Evolutionary conservation across 129 eudicot species (phyloP), one percentile per base, ranked within the genome.

Genomic region (Pseudognaphalium luteoalbum): DNA sequence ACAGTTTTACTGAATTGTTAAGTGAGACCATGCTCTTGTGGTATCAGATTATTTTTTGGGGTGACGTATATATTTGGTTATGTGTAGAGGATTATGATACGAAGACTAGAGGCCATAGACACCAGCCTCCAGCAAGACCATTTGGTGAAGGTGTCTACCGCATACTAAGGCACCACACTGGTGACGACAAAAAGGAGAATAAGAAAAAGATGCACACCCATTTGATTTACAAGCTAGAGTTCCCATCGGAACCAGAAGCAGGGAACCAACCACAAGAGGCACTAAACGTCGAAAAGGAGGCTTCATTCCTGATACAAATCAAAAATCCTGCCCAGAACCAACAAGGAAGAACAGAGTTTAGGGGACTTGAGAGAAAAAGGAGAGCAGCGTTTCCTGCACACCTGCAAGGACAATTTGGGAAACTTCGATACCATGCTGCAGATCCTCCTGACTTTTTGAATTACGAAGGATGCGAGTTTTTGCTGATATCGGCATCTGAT

Each of bases 61-160:
- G 0, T 2, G 47, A 39, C 12, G 2, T 39, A 37, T 41, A 6
- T 17, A 41, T 68, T n/a, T 28, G 0, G 2, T 42, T n/a, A 32
- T 75, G 44, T 30, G 25, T 5, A 76, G 90, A 74, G 66, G 90
- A 86, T 50, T 83, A 86, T 7, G 83, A 83, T 39, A 83, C 85
- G 4, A n/a, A 52, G 57, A 86, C 80, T 0, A 83, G 74, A 22
- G 90, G 87, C 69, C 90, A 73, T 65, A 72, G 90, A 30, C 87
- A 79, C 52, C 65, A 35, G 6, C 66, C 88, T 1, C 73, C 85
- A 6, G 90, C 90, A 19, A 83, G 90, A 61, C 79, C 90, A 29
- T 56, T 86, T 47, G 90, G 86, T 5, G 86, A 85, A 82, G 89
- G 89, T 20, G 47, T 82, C 2, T 82, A 85, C 71, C 77, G 82